Evolutionary conservation across 2,329 filamentous ascomycete species (phyloP), one percentile per base, ranked within the genome.

Genomic region (Colletotrichum truncatum): DNA sequence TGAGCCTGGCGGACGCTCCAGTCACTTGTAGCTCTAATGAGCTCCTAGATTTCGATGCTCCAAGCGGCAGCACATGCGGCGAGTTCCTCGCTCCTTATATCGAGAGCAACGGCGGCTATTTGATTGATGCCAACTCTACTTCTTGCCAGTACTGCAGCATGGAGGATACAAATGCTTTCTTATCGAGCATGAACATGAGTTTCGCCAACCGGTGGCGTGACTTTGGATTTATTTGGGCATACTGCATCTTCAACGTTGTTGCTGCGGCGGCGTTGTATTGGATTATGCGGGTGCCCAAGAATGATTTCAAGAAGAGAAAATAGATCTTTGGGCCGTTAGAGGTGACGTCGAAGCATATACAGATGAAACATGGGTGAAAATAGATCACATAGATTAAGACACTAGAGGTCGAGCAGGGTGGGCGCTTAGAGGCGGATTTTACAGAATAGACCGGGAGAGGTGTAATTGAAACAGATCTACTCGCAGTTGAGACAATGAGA

Each of bases 151-250:
- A 77, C 67, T 83, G 81, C 56, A 63, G 72, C 0, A 53, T 81
- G 1, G 65, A 70, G 4, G 71, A 75, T 0, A 80, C 81, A 0
- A 77, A 83, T 26, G 69, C 71, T 12, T 82, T 79, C 30, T 38
- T 83, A 56, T 64, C 76, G 1, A 60, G 30, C 0, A 79, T 81
- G 38, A 76, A 79, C 36, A 82, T 84, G 55, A 76, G 76, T 34
- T 87, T 85, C 62, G 72, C 71, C 38, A 70, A 85, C 36, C 73
- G 83, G 12, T 88, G 85, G 85, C 79, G 86, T 56, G 84, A 89
- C 62, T 86, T 82, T 60, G 85, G 85, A 0, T 73, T 89, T 2
- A 75, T 86, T 30, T 87, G 84, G 77, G 80, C 78, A 0, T 87
- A 85, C 57, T 78, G 85, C 34, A 71, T 77, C 1, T 84, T 85